These are phyloP conservation scores for Psilocybe cubensis DNA, from an alignment of 768 basidiomycete species.

Conservation along the genomic window DNA sequence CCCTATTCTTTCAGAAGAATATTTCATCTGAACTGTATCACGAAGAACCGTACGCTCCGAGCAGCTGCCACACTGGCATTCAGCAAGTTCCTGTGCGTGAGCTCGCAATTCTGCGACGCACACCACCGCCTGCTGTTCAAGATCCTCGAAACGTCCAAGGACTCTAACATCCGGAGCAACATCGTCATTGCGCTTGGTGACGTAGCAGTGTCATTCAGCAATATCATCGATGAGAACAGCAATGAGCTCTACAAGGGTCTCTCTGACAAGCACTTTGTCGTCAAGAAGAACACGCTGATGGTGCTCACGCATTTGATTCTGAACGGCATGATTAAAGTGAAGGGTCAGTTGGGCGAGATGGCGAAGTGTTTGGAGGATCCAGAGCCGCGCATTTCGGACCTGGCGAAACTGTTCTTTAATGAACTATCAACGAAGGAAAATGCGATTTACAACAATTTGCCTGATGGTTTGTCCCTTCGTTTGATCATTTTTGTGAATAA, in stretches of 20 bases:
- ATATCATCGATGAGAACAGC: slow-evolving; percentile 95
- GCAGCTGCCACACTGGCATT: slow-evolving; percentile 88
- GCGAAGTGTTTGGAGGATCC: slow-evolving; percentile 98
- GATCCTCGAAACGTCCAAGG: slow-evolving; percentile 89
- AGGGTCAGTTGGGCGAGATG: slow-evolving; percentile 99
- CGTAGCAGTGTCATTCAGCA: slow-evolving; percentile 97
- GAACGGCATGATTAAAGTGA: slow-evolving; percentile 99
- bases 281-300: slow-evolving; percentile 99
- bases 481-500: neutral
- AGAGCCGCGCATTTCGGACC: slow-evolving; percentile 84
- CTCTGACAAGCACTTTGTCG: slow-evolving; percentile 81
- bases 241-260: slow-evolving; percentile 94
- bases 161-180: slow-evolving; percentile 90
- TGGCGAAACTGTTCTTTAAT: slow-evolving; percentile 98
- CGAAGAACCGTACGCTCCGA: slow-evolving; percentile 82
- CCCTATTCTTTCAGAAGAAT: neutral
- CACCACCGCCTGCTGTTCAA: slow-evolving; percentile 91
- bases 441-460: slow-evolving; percentile 98
- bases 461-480: slow-evolving; percentile 67
- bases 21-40: neutral
- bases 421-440: slow-evolving; percentile 98
- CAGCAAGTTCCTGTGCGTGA: slow-evolving; percentile 96
- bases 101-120: slow-evolving; percentile 90
- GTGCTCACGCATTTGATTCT: slow-evolving; percentile 95
- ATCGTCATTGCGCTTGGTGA: slow-evolving; percentile 98